A percentile compares a stretch with the other conserved stretches of the same genome.
phyloP scores from a whole-genome alignment of 2,329 filamentous ascomycete species.

The Penicillium decumbens region DNA sequence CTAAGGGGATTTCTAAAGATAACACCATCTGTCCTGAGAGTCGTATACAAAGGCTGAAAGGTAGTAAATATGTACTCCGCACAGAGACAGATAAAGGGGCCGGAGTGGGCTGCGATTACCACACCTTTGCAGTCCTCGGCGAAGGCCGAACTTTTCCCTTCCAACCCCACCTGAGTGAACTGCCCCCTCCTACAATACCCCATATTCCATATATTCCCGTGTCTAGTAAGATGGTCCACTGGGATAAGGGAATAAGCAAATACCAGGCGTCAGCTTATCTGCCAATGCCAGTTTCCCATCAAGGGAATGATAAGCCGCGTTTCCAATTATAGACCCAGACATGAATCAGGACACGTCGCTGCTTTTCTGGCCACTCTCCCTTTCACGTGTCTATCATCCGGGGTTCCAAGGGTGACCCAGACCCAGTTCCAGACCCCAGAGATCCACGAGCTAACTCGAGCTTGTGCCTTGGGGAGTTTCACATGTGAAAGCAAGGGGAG shows the following conservation, averaged over 20 bases:
- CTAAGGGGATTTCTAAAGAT: not conserved
- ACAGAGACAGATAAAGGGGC: too few relatives aligned
- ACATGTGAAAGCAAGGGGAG: constrained; percentile 10
- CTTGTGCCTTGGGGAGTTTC: constrained; percentile 7
- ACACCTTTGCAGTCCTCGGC: constrained; percentile 20
- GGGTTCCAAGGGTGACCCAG: not conserved
- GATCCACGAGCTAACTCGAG: constrained; percentile 10
- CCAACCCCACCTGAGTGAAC: constrained; percentile 8
- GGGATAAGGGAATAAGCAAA: constrained; percentile 1
- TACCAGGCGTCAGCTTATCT: not conserved
- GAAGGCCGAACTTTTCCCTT: constrained; percentile 6
- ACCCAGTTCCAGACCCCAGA: constrained; percentile 2
- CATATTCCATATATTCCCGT: constrained; percentile 13
- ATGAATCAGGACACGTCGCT: not conserved
- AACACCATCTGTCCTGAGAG: too few relatives aligned
- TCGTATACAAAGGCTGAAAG: too few relatives aligned
- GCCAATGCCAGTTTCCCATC: not conserved
- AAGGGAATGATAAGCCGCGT: not conserved
- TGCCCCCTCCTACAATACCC: not conserved
- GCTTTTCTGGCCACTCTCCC: constrained; percentile 7
- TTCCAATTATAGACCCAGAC: not conserved
- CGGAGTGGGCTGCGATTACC: not conserved
- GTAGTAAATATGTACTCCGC: too few relatives aligned
- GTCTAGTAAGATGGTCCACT: not conserved
- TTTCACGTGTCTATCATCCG: constrained; percentile 13